Conservation (phyloP, 495 filamentous ascomycete species). For the Rhypophila decipiens region DNA sequence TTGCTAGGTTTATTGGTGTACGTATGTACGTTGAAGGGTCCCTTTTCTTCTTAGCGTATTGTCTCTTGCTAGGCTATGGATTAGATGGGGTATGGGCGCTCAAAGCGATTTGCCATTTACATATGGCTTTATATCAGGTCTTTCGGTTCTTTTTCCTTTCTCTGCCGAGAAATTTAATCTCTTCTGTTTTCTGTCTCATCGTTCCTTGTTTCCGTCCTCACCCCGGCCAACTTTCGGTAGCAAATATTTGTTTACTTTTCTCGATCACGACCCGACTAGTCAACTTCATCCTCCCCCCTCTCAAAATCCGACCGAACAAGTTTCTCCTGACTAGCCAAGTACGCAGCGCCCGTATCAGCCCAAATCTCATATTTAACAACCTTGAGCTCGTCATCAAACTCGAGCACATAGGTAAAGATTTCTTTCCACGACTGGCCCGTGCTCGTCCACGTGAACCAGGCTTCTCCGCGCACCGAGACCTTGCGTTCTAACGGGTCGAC, state of each 20-base stretch:
- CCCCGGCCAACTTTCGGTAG: background rate
- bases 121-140: no score
- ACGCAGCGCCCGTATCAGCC: slow-evolving; percentile 60
- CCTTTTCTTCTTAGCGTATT: no score
- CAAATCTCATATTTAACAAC: slow-evolving; percentile 52
- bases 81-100: no score
- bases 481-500: slow-evolving; percentile 39
- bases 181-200: background rate
- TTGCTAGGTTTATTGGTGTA: no score
- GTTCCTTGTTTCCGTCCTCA: no score
- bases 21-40: no score
- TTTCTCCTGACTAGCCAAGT: slow-evolving; percentile 47
- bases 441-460: slow-evolving; percentile 42
- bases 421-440: slow-evolving; percentile 54
- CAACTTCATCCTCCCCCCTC: no score
- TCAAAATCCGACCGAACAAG: background rate
- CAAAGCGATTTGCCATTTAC: no score
- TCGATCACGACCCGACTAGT: no score
- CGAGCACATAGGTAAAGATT: slow-evolving; percentile 50
- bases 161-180: no score
- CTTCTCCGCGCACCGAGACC: slow-evolving; percentile 45
- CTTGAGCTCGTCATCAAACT: slow-evolving; percentile 36
- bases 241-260: background rate
- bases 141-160: no score
- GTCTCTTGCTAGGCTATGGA: no score